These are phyloP conservation scores for Citrus reticulata DNA, from an alignment of 345 rosid species.

Conservation along the genomic window DNA sequence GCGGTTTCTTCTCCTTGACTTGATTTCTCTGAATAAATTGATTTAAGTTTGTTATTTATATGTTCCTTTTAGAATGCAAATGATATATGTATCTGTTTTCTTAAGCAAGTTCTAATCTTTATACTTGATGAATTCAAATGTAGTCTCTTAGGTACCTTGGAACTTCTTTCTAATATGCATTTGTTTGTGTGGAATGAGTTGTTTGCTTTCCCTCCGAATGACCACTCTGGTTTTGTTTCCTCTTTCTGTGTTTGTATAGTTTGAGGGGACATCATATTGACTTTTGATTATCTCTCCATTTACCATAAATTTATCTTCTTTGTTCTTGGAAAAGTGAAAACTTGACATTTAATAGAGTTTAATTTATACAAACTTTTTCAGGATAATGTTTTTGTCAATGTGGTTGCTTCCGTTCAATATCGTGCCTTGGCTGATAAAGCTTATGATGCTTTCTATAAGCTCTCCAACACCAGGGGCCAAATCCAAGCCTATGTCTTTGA, in stretches of 20 bases:
- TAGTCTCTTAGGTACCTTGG: neutral
- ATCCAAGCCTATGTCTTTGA: constrained; percentile 48
- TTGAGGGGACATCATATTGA: too few relatives aligned
- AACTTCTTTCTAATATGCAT: neutral
- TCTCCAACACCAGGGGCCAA: constrained; percentile 36
- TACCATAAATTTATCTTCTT: neutral
- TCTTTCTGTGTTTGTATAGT: neutral
- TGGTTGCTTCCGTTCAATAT: constrained; percentile 44
- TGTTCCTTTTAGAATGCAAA: neutral
- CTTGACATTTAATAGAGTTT: neutral
- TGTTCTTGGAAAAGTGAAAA: neutral
- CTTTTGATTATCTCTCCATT: neutral
- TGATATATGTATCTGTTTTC: neutral
- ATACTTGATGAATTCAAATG: neutral
- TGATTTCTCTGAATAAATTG: neutral
- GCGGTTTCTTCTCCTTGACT: neutral
- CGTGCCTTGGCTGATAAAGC: constrained; percentile 39
- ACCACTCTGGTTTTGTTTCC: neutral
- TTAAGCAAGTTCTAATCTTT: neutral
- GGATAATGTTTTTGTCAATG: constrained; percentile 50
- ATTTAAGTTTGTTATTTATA: neutral
- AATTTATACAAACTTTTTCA: constrained; percentile 3
- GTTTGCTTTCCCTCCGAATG: neutral
- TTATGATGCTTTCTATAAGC: constrained; percentile 40
- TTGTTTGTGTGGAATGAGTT: neutral